Base-by-base conservation (phyloP, 352 stramenopile species). In the Phytophthora idaei region DNA sequence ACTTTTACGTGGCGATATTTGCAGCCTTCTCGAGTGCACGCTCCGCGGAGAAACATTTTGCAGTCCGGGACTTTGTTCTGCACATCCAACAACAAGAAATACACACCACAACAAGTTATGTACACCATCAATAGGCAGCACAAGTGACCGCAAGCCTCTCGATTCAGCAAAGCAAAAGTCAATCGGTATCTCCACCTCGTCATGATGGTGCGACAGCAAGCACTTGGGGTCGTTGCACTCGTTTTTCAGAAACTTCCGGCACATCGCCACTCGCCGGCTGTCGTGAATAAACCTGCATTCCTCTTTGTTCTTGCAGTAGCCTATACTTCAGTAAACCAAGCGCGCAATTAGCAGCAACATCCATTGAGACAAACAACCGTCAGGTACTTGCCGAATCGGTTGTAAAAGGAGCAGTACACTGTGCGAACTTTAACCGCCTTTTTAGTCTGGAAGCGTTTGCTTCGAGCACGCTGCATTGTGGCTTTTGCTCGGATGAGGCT, bases 1-100 rank as follows among this genome's bases (percentile, higher is more conserved):
- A 95, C 87, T 73, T 95, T 95, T 15, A 95, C 83, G 57, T 95
- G 87, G 29, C 78, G 85, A 59, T 92, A 95, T 27, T 81, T 88
- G 57, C 87, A 95, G 55, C 74, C 72, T 53, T 93, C 87, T 49
- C 85, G 85, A 7, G 83, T 87, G 57, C 87, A 95, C 17, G 72
- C 56, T 51, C 87, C 87, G 47, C 83, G 81, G 2, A 95, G 77
- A 56, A 95, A 95, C 72, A 92, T 73, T 57, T 75, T 82, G 57
- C 87, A 95, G 57, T 93, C 87, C 0, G 85, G 87, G 72, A 90
- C 87, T 76, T 93, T 93, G 69, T 90, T 93, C 85, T 93, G 49
- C 41, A 57, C 28, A 72, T 36, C 45, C 29, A 66, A 27, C 56
- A 2, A 27, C 44, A 55, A 3, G 2, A 61, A 54, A 28, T 34